Percentiles rank a stretch among this genome's conserved stretches.
Conservation (phyloP, 805 yeast species). For the Myxozyma monticola region DNA sequence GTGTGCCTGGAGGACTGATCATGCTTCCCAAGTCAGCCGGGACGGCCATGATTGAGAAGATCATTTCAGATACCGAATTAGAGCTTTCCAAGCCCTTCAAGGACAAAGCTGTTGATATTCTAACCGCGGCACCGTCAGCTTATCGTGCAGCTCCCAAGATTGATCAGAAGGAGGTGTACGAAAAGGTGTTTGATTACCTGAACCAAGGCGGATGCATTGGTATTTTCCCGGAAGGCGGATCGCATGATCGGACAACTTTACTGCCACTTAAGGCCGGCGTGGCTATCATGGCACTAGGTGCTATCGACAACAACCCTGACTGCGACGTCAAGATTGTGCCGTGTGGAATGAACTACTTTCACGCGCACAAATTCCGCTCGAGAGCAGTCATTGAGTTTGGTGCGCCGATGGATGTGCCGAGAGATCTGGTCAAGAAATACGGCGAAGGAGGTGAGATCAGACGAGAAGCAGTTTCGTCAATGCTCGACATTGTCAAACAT, state of each 20-base stretch:
- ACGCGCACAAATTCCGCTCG: conserved; percentile 91
- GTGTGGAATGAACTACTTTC: conserved; percentile 96
- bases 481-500: conserved; percentile 67
- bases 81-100: conserved; percentile 69
- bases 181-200: conserved; percentile 80
- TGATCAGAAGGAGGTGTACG: conserved; percentile 81
- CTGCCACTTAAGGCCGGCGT: conserved; percentile 96
- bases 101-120: conserved; percentile 46
- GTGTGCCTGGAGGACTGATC: conserved; percentile 63
- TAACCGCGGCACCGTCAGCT: conserved; percentile 50
- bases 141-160: conserved; percentile 79
- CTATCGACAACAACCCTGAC: conserved; percentile 74
- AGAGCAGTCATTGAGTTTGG: conserved; percentile 97
- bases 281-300: conserved; percentile 96
- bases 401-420: conserved; percentile 68
- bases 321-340: conserved; percentile 87
- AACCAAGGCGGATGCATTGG: conserved; percentile 81
- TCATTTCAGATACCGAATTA: conserved; percentile 72
- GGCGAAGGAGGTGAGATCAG: conserved; percentile 59
- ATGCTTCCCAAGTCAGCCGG: conserved; percentile 81
- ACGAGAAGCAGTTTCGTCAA: conserved; percentile 69
- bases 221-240: conserved; percentile 97
- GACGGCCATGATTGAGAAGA: conserved; percentile 64
- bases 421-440: conserved; percentile 65
- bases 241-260: conserved; percentile 90